Evolutionary conservation across 805 yeast genomes (phyloP).

Genomic region (Sugiyamaella lignohabitans): DNA sequence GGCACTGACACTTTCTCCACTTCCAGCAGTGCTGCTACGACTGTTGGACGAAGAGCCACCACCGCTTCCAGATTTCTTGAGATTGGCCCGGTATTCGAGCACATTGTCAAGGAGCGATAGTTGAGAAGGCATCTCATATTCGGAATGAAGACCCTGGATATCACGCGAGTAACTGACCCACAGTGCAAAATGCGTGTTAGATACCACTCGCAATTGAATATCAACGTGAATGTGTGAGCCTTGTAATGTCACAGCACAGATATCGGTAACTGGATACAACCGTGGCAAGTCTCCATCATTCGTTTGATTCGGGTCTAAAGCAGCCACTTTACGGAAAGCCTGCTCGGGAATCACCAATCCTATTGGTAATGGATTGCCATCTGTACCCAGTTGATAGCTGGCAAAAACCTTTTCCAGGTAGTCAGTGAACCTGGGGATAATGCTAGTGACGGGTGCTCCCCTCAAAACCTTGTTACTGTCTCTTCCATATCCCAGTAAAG

Average conservation of each 20-base stretch:
- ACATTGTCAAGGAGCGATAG: slow-evolving; percentile 33
- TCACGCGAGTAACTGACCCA: slow-evolving; percentile 83
- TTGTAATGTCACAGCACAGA: slow-evolving; percentile 62
- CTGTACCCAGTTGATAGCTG: slow-evolving; percentile 23
- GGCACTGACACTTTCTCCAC: background rate
- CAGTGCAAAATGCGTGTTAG: slow-evolving; percentile 50
- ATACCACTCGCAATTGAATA: slow-evolving; percentile 70
- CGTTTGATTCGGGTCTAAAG: slow-evolving; percentile 1
- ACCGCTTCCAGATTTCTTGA: slow-evolving; percentile 3
- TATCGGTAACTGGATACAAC: slow-evolving; percentile 39
- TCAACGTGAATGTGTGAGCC: slow-evolving; percentile 64
- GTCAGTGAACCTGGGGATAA: slow-evolving; percentile 58
- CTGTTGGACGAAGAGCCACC: slow-evolving; percentile 6
- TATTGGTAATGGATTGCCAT: slow-evolving; percentile 22
- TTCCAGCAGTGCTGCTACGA: slow-evolving; percentile 7
- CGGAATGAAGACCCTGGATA: slow-evolving; percentile 21
- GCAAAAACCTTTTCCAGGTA: slow-evolving; percentile 38
- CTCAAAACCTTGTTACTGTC: slow-evolving; percentile 28
- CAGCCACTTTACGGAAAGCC: slow-evolving; percentile 56
- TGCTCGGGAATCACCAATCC: slow-evolving; percentile 90
- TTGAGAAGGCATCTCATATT: slow-evolving; percentile 47
- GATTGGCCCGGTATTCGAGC: slow-evolving; percentile 2
- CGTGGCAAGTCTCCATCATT: background rate
- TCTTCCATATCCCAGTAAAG: slow-evolving; percentile 58
- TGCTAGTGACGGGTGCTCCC: slow-evolving; percentile 44